These are phyloP conservation scores for Venturia carpophila DNA, from an alignment of 2,329 filamentous ascomycete genomes.

Conservation along the genomic window DNA sequence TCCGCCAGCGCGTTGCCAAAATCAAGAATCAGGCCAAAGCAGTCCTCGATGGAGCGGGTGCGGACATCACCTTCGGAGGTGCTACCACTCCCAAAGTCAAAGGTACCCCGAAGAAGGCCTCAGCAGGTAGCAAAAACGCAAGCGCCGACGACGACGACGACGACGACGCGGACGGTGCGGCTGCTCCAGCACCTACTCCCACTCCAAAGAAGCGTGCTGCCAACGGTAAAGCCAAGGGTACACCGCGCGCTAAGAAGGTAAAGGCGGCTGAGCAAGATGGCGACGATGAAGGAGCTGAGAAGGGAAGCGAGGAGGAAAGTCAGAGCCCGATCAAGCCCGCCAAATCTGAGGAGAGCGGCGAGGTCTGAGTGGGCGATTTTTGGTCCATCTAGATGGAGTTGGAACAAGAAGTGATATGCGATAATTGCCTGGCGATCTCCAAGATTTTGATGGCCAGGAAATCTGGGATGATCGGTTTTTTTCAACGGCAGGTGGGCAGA, in stretches of 20 bases:
- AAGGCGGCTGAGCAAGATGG: not conserved
- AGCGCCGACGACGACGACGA: not conserved
- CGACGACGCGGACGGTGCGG: not conserved
- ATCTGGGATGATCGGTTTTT: not conserved
- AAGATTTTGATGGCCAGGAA: not conserved
- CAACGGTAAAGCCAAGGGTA: not conserved
- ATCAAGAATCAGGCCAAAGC: slow-evolving; percentile 14
- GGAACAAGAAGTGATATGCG: not conserved
- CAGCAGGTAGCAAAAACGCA: not conserved
- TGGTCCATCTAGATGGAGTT: not conserved
- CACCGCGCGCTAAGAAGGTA: not conserved
- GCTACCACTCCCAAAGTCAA: not conserved
- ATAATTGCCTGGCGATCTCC: not conserved
- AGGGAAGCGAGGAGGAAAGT: not conserved
- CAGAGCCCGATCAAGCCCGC: not conserved
- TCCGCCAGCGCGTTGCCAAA: slow-evolving; percentile 14
- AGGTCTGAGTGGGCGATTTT: not conserved
- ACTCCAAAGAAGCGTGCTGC: slow-evolving; percentile 6
- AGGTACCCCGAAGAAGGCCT: not conserved
- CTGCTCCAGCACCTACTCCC: not conserved
- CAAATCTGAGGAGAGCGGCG: not conserved
- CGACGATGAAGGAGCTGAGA: not conserved
- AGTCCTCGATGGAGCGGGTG: not conserved
- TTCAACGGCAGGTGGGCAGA: not conserved
- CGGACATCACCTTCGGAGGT: slow-evolving; percentile 1